These are phyloP conservation scores for Lactarius evosmus DNA, from an alignment of 768 basidiomycete species.

Conservation along the genomic window DNA sequence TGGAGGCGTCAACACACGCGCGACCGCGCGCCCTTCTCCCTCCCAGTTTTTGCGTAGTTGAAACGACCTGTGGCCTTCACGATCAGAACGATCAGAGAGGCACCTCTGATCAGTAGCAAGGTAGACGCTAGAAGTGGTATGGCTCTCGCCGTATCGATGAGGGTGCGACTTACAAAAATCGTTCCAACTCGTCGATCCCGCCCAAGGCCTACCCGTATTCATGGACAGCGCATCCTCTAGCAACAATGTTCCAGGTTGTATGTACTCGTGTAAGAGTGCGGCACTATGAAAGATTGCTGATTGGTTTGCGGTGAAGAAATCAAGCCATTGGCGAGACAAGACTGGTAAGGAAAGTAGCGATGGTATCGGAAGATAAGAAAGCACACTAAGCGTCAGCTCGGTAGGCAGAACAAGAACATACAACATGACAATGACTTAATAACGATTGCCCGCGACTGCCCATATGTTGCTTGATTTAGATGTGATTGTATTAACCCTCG, in stretches of 20 bases:
- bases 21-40: slow-evolving; percentile 45
- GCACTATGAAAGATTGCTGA: slow-evolving; percentile 53
- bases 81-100: slow-evolving; percentile 9
- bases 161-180: slow-evolving; percentile 23
- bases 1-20: slow-evolving; percentile 36
- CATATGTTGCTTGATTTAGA: too few relatives aligned
- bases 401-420: slow-evolving; percentile 47
- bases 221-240: slow-evolving; percentile 34
- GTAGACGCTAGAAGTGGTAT: neutral
- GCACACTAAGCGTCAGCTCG: slow-evolving; percentile 50
- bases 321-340: slow-evolving; percentile 6
- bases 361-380: slow-evolving; percentile 48
- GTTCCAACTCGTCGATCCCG: neutral
- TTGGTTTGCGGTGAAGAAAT: slow-evolving; percentile 48
- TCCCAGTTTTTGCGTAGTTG: slow-evolving; percentile 52
- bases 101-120: neutral
- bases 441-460: too few relatives aligned
- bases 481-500: too few relatives aligned
- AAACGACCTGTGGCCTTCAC: slow-evolving; percentile 46
- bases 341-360: slow-evolving; percentile 39
- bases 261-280: slow-evolving; percentile 34
- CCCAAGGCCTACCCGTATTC: slow-evolving; percentile 31
- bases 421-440: slow-evolving; percentile 39
- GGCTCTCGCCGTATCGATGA: slow-evolving; percentile 19
- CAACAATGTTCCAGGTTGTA: slow-evolving; percentile 35